Conservation (phyloP, 768 basidiomycete genomes). For the Boletus edulis region DNA sequence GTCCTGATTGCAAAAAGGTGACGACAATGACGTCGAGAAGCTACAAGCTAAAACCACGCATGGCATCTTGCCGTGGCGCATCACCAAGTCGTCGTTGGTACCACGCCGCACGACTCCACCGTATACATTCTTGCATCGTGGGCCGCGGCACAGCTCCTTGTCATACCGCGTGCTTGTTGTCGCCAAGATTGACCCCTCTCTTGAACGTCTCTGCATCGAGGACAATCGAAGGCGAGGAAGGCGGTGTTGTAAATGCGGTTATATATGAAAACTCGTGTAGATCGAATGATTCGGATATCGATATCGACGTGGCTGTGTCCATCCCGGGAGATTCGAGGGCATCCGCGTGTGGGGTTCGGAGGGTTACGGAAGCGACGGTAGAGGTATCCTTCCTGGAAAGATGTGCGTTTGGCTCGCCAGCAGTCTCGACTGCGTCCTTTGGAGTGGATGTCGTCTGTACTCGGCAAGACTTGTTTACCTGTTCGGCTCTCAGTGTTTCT, state of each 20-base stretch:
- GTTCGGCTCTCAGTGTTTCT: slow-evolving; percentile 6
- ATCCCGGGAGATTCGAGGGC: slow-evolving; percentile 11
- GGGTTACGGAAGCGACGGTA: slow-evolving; percentile 10
- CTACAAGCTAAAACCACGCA: slow-evolving; percentile 12
- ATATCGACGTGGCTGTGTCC: slow-evolving; percentile 7
- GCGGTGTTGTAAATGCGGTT: slow-evolving; percentile 31
- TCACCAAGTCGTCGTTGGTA: background rate
- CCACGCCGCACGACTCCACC: slow-evolving; percentile 11
- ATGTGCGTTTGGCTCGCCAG: background rate
- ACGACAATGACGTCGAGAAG: slow-evolving; percentile 11
- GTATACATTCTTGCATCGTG: slow-evolving; percentile 2
- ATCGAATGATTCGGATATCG: slow-evolving; percentile 20
- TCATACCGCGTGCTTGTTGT: slow-evolving; percentile 14
- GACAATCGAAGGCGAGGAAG: slow-evolving; percentile 24
- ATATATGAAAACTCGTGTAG: slow-evolving; percentile 31
- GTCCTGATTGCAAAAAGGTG: slow-evolving; percentile 8
- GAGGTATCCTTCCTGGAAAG: slow-evolving; percentile 3
- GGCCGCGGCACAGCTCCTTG: background rate
- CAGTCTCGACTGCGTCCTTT: slow-evolving; percentile 2
- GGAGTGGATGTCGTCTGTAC: background rate
- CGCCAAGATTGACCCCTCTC: slow-evolving; percentile 7
- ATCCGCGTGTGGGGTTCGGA: background rate
- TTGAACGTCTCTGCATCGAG: slow-evolving; percentile 6
- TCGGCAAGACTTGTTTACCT: slow-evolving; percentile 11
- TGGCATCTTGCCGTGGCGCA: slow-evolving; percentile 1